Percentiles rank a stretch among this genome's conserved stretches.
phyloP scores from a whole-genome alignment of 148 eudicot genomes.

The Fallopia convolvulus region DNA sequence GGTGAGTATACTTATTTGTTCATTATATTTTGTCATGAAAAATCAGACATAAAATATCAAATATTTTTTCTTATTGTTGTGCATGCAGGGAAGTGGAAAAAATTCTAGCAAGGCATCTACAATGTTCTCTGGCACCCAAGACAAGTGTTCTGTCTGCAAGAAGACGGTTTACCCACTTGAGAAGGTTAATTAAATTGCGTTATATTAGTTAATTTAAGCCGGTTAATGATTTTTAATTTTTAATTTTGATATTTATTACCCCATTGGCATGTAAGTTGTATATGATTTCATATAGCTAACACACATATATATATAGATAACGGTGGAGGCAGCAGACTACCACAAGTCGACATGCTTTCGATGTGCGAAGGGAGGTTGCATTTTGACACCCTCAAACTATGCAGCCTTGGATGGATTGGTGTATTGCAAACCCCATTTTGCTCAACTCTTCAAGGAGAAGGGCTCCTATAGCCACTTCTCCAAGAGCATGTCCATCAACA shows the following conservation, averaged over 20 bases:
- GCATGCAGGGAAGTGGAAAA: conserved; percentile 27
- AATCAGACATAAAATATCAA: background rate
- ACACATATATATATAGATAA: background rate
- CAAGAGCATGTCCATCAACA: background rate
- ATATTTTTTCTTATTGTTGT: background rate
- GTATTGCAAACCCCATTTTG: conserved; percentile 87
- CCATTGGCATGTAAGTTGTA: too few relatives aligned
- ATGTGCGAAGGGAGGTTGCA: conserved; percentile 82
- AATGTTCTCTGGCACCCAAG: conserved; percentile 83
- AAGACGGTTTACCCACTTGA: conserved; percentile 87
- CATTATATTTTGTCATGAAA: background rate
- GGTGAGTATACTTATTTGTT: conserved; percentile 20
- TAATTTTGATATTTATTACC: too few relatives aligned
- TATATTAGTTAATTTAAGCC: background rate
- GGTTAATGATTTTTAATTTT: background rate
- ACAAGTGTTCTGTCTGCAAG: conserved; percentile 66
- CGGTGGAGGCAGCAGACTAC: conserved; percentile 68
- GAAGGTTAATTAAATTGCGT: conserved; percentile 38
- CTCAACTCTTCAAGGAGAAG: conserved; percentile 78
- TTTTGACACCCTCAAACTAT: conserved; percentile 49
- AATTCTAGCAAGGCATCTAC: conserved; percentile 54
- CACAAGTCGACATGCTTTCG: conserved; percentile 66
- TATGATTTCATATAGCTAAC: too few relatives aligned
- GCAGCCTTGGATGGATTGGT: conserved; percentile 79
- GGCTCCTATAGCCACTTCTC: conserved; percentile 45